These are phyloP conservation scores for Pseudocercospora vitis DNA, from an alignment of 2,329 filamentous ascomycete genomes.

Conservation along the genomic window DNA sequence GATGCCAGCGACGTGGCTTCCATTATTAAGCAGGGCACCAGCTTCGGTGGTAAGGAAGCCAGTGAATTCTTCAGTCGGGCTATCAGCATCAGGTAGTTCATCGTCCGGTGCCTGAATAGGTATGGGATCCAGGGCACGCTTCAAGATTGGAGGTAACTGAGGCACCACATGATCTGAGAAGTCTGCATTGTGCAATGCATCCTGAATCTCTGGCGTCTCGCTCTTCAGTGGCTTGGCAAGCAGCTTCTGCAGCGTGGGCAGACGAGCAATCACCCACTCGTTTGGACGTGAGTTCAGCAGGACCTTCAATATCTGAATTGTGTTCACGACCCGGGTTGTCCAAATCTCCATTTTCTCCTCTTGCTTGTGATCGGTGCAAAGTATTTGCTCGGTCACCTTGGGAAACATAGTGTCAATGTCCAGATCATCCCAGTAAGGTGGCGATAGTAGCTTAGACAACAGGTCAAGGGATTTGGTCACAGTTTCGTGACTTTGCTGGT, in stretches of 20 bases:
- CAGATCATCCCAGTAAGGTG: slow-evolving; percentile 86
- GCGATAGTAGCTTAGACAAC: slow-evolving; percentile 79
- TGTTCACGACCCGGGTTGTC: slow-evolving; percentile 85
- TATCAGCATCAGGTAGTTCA: slow-evolving; percentile 67
- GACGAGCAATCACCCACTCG: slow-evolving; percentile 83
- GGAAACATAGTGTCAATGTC: slow-evolving; percentile 82
- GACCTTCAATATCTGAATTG: slow-evolving; percentile 85
- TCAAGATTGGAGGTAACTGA: slow-evolving; percentile 69
- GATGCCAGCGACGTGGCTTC: slow-evolving; percentile 81
- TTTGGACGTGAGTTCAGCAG: slow-evolving; percentile 84
- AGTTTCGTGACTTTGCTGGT: slow-evolving; percentile 63
- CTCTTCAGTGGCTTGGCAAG: slow-evolving; percentile 85
- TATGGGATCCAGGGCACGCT: slow-evolving; percentile 82
- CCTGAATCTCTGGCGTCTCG: slow-evolving; percentile 89
- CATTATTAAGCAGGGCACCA: slow-evolving; percentile 74
- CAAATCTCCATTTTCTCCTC: slow-evolving; percentile 66
- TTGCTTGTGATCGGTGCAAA: slow-evolving; percentile 67
- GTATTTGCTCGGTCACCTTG: slow-evolving; percentile 82
- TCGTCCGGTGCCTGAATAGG: slow-evolving; percentile 75
- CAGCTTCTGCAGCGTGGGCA: slow-evolving; percentile 78
- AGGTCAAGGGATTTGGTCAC: slow-evolving; percentile 81
- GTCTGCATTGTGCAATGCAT: slow-evolving; percentile 77
- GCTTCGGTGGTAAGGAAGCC: slow-evolving; percentile 81
- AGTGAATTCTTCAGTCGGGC: slow-evolving; percentile 81
- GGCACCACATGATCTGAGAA: slow-evolving; percentile 64